These are phyloP conservation scores for Golubevia pallescens DNA, from an alignment of 1,284 basidiomycete genomes.

Conservation along the genomic window DNA sequence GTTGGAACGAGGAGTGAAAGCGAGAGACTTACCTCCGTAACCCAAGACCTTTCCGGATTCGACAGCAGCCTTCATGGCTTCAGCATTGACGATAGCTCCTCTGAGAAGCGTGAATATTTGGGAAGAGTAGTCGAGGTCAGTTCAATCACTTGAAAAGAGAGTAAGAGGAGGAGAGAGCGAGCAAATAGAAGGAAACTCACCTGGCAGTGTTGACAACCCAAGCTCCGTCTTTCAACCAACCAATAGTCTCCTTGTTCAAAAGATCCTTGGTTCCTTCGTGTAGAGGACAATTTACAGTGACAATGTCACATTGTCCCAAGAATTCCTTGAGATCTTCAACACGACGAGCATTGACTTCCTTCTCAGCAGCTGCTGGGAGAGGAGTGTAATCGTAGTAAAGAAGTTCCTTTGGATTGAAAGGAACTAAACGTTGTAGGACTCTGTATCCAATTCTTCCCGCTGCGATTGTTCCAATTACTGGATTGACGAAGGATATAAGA, in stretches of 20 bases:
- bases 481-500: not conserved
- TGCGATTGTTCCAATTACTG: slow-evolving; percentile 73
- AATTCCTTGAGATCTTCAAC: slow-evolving; percentile 85
- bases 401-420: slow-evolving; percentile 89
- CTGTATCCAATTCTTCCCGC: slow-evolving; percentile 65
- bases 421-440: slow-evolving; percentile 82
- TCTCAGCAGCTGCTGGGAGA: slow-evolving; percentile 75
- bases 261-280: slow-evolving; percentile 79
- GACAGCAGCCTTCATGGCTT: slow-evolving; percentile 79
- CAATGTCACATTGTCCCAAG: slow-evolving; percentile 77
- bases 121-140: not conserved
- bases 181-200: no score
- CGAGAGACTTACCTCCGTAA: slow-evolving; percentile 1
- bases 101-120: slow-evolving; percentile 54
- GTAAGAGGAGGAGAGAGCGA: no score
- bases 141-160: not conserved
- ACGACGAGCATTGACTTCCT: slow-evolving; percentile 76
- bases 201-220: slow-evolving; percentile 57
- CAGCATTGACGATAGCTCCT: slow-evolving; percentile 86
- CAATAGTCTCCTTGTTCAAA: slow-evolving; percentile 77
- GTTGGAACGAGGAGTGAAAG: not conserved
- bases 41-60: slow-evolving; percentile 79
- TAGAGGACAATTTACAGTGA: slow-evolving; percentile 88
- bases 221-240: slow-evolving; percentile 82
- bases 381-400: slow-evolving; percentile 90